These are phyloP conservation scores for Citrus sp. DNA, from an alignment of 345 rosid species.

Conservation along the genomic window DNA sequence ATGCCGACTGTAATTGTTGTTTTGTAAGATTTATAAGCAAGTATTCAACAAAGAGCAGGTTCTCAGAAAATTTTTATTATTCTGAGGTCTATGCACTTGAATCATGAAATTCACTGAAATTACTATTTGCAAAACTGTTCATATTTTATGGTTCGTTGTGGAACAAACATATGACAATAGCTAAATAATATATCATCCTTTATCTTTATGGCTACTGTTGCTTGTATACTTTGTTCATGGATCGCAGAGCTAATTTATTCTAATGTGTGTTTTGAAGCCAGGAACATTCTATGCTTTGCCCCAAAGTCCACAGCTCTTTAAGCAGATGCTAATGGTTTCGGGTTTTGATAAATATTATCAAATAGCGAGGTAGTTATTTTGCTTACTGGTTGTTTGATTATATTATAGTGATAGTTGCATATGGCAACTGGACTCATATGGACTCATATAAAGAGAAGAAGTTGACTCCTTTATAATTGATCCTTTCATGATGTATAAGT, in stretches of 20 bases:
- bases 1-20: background rate
- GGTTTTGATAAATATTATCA: conserved; percentile 96
- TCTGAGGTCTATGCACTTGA: background rate
- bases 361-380: conserved; percentile 69
- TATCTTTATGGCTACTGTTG: background rate
- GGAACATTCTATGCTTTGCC: conserved; percentile 98
- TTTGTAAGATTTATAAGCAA: background rate
- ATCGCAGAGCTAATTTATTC: conserved; percentile 34
- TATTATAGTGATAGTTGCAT: conserved; percentile 7
- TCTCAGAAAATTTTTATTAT: background rate
- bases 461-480: background rate
- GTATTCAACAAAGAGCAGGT: background rate
- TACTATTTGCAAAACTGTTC: background rate
- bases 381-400: conserved; percentile 9
- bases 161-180: background rate
- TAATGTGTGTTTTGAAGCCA: conserved; percentile 72
- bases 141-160: too few relatives aligned
- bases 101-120: background rate
- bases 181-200: background rate
- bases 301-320: conserved; percentile 94
- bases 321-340: conserved; percentile 98
- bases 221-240: conserved; percentile 23
- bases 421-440: background rate
- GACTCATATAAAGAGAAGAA: background rate
- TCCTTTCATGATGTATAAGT: background rate